Base-by-base conservation (phyloP, 192 early-diverging fungal genomes). In the Fimicolochytrium jonesii region DNA sequence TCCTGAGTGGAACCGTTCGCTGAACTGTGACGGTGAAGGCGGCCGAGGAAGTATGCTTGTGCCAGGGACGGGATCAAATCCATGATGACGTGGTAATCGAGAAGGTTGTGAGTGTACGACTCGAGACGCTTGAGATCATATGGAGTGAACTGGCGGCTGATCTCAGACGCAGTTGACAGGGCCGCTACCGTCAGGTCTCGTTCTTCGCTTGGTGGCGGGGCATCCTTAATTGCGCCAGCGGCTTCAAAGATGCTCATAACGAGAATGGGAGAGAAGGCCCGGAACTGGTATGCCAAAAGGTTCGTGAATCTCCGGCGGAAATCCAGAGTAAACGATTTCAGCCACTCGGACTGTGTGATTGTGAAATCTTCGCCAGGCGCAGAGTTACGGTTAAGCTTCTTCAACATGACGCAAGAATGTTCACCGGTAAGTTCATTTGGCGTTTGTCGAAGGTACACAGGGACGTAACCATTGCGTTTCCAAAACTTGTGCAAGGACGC, bases 321-420 rank as follows among this genome's bases (percentile, higher is more conserved):
- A 61, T 99, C 97, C 61, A 83, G 83, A 25, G 89, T 80, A 82
- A 97, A 99, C 15, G 84, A 85, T 43, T 81, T 77, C 41, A 99
- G 68, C 97, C 97, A 99, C 10, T 49, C 37, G 33, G 57, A 25
- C n/a, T 54, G 33, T 9, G 52, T 54, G 22, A 71, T 55, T 17
- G 28, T 59, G 28, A 85, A 77, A 29, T 76, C 68, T 18, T 75
- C 77, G 44, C 65, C 65, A 56, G 51, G 45, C 6, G 71, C 73
- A 1, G 61, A 71, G 20, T 67, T 68, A 22, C 60, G 49, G 7
- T 79, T 64, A 25, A 98, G 76, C 3, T 86, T 85, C 56, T 89
- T 90, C 34, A 99, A 79, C 94, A 99, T 96, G 7, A 99, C 90
- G 66, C 93, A 96, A 6, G 97, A 94, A 67, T 97, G 91, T 70